Evolutionary conservation across 306 rosid genomes (phyloP).

Genomic region (Vigna unguiculata): DNA sequence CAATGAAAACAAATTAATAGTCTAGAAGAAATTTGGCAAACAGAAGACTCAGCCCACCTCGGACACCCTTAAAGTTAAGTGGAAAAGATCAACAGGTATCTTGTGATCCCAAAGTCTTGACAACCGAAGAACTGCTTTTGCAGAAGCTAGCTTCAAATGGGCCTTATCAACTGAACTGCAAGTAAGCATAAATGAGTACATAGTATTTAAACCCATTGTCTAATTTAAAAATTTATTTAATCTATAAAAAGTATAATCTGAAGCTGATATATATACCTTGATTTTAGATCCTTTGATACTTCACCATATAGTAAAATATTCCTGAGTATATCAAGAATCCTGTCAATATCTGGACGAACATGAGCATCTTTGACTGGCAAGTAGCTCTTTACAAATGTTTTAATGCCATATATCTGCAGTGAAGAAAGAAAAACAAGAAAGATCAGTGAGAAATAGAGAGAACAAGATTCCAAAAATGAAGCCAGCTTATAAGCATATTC

Average conservation of each 20-base stretch:
- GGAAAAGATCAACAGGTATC: slow-evolving; percentile 78
- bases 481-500: slow-evolving; percentile 28
- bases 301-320: slow-evolving; percentile 82
- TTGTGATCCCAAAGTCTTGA: slow-evolving; percentile 95
- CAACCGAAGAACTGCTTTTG: slow-evolving; percentile 88
- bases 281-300: slow-evolving; percentile 75
- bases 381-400: slow-evolving; percentile 91
- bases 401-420: slow-evolving; percentile 84
- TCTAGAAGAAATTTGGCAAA: slow-evolving; percentile 36
- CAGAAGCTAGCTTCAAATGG: slow-evolving; percentile 91
- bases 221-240: slow-evolving; percentile 17
- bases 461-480: slow-evolving; percentile 21
- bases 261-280: slow-evolving; percentile 73
- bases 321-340: slow-evolving; percentile 77
- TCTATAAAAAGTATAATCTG: slow-evolving; percentile 12
- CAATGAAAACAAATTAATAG: slow-evolving; percentile 35
- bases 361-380: slow-evolving; percentile 96
- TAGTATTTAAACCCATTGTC: slow-evolving; percentile 41
- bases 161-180: slow-evolving; percentile 95
- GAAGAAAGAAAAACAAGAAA: slow-evolving; percentile 10
- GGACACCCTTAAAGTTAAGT: slow-evolving; percentile 81
- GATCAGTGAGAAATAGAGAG: background rate
- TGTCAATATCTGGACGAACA: slow-evolving; percentile 70
- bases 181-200: slow-evolving; percentile 43
- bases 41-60: slow-evolving; percentile 60